phyloP scores from a whole-genome alignment of 352 stramenopile species.

The Phytophthora pistaciae region DNA sequence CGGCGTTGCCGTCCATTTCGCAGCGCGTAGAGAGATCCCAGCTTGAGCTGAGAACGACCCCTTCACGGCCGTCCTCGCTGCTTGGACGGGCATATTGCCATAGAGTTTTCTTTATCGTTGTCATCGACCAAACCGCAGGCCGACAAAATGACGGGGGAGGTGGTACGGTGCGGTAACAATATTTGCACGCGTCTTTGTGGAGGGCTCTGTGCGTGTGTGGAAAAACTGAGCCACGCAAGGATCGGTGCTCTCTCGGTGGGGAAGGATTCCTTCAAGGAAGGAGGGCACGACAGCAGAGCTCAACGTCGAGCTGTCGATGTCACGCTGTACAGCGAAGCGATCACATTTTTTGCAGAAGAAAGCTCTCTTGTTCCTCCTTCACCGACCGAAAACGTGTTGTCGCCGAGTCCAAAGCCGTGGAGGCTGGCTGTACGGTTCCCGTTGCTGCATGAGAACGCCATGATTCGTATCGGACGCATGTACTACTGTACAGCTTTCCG shows the following conservation, averaged over 20 bases:
- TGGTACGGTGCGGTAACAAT: not conserved
- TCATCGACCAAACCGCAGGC: not conserved
- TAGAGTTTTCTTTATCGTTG: constrained; percentile 7
- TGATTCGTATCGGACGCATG: not conserved
- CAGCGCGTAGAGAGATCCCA: constrained; percentile 3
- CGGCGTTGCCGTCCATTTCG: not conserved
- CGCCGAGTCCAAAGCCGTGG: constrained; percentile 1
- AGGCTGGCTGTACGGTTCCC: not conserved
- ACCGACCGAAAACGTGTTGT: constrained; percentile 11
- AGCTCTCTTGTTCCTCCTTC: constrained; percentile 1
- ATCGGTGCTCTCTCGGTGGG: not conserved
- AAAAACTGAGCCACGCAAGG: constrained; percentile 11
- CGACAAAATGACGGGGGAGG: constrained; percentile 8
- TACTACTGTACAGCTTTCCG: not conserved
- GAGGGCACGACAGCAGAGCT: not conserved
- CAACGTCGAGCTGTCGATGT: not conserved
- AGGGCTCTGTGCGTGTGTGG: not conserved
- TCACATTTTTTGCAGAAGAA: constrained; percentile 5
- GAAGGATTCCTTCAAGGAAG: not conserved
- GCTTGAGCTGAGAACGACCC: not conserved
- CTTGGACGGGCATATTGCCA: constrained; percentile 13
- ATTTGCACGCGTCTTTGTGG: constrained; percentile 8
- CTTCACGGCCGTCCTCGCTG: not conserved
- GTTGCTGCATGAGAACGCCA: not conserved
- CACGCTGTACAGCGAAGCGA: not conserved